A percentile compares a stretch with the other conserved stretches of the same genome.
Evolutionary conservation across 306 rosid species (phyloP).

Genomic region (Lupinus albus): DNA sequence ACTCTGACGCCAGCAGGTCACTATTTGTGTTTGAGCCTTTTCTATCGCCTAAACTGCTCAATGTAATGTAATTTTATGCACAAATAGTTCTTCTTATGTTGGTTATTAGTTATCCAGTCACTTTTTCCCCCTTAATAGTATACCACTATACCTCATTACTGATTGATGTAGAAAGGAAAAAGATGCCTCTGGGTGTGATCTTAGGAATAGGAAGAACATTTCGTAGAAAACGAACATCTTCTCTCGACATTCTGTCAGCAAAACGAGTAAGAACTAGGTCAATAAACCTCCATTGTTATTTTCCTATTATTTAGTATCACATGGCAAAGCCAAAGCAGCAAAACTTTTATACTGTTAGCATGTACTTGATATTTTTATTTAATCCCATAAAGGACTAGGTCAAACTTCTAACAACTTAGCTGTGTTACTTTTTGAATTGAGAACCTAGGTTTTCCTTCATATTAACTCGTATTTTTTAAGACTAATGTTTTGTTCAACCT

Average conservation of each 20-base stretch:
- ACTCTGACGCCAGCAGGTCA: not conserved
- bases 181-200: conserved; percentile 58
- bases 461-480: too few relatives aligned
- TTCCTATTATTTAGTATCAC: not conserved
- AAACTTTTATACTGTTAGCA: not conserved
- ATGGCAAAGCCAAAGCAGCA: not conserved
- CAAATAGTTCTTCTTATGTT: not conserved
- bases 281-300: too few relatives aligned
- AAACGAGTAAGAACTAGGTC: too few relatives aligned
- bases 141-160: too few relatives aligned
- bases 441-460: not conserved
- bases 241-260: conserved; percentile 72
- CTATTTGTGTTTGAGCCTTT: not conserved
- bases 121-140: not conserved
- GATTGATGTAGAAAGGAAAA: not conserved
- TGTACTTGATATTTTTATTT: too few relatives aligned
- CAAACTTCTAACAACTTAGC: too few relatives aligned
- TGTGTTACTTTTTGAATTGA: not conserved
- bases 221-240: conserved; percentile 55
- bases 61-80: not conserved
- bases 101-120: not conserved
- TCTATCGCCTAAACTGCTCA: not conserved
- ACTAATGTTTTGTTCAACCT: too few relatives aligned
- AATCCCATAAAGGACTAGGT: too few relatives aligned
- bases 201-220: conserved; percentile 53